A percentile compares a stretch with the other conserved stretches of the same genome.
These are phyloP conservation scores for Rutstroemia sp. DNA, from an alignment of 2,329 filamentous ascomycete genomes.

Conservation along the genomic window DNA sequence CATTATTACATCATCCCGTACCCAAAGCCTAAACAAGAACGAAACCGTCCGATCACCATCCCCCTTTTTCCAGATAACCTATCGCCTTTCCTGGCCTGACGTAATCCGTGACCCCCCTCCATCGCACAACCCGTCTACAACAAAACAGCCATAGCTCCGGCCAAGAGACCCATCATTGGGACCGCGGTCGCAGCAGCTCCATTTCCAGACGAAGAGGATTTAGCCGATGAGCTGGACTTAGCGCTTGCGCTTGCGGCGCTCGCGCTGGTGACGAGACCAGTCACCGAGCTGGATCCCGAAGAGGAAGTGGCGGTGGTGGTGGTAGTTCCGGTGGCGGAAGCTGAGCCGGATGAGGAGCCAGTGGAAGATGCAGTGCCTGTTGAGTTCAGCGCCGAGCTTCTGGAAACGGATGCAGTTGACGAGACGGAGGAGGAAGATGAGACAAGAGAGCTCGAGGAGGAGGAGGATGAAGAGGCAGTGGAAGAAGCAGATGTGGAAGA, in stretches of 20 bases:
- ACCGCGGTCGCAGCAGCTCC: constrained; percentile 4
- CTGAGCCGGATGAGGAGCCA: background rate
- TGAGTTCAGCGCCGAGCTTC: background rate
- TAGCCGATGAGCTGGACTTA: background rate
- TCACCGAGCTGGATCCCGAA: background rate
- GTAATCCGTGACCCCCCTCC: background rate
- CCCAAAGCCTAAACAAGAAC: background rate
- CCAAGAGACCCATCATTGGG: constrained; percentile 8
- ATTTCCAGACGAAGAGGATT: background rate
- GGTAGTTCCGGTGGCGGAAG: background rate
- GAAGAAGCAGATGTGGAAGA: background rate
- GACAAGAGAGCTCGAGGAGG: background rate
- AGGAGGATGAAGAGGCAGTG: background rate
- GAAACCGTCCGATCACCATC: too few relatives aligned
- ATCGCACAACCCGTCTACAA: constrained; percentile 1
- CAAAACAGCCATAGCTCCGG: constrained; percentile 5
- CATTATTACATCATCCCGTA: background rate
- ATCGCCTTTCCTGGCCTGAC: background rate
- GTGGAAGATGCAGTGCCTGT: background rate
- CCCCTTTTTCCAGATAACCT: background rate
- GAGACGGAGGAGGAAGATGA: background rate
- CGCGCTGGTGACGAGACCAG: background rate
- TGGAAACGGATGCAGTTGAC: background rate
- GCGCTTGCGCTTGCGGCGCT: too few relatives aligned
- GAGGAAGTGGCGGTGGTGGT: background rate